Conservation (phyloP, 371 early-diverging fungal species). For the Rhizomucor miehei region DNA sequence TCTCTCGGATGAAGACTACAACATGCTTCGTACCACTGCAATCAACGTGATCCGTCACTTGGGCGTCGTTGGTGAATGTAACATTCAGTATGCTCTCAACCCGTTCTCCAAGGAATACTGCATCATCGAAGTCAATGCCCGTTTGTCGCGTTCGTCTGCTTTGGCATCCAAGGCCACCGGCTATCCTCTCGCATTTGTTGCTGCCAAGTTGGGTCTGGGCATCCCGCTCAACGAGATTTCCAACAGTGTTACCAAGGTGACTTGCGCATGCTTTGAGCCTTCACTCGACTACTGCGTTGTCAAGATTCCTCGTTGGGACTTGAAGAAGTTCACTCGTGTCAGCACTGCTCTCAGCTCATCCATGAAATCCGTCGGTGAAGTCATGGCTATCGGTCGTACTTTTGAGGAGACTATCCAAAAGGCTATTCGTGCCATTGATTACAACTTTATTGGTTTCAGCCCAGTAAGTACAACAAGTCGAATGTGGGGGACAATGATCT, state of each 20-base stretch:
- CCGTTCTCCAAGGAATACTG: constrained; percentile 89
- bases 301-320: constrained; percentile 97
- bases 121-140: constrained; percentile 97
- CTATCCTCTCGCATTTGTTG: constrained; percentile 96
- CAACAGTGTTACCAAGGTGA: constrained; percentile 91
- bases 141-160: constrained; percentile 89
- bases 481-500: neutral
- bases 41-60: constrained; percentile 81
- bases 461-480: constrained; percentile 28
- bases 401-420: constrained; percentile 96
- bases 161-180: constrained; percentile 97
- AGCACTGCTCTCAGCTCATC: constrained; percentile 81
- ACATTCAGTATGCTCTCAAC: constrained; percentile 96
- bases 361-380: constrained; percentile 97
- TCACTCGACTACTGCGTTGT: constrained; percentile 90
- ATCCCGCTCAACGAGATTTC: constrained; percentile 85
- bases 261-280: constrained; percentile 96
- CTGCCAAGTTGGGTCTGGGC: constrained; percentile 92
- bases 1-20: constrained; percentile 92
- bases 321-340: constrained; percentile 92
- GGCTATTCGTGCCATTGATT: constrained; percentile 93
- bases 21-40: constrained; percentile 92
- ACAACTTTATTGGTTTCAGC: constrained; percentile 81
- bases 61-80: constrained; percentile 97
- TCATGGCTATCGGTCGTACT: constrained; percentile 93